Base-by-base conservation (phyloP, 1,284 basidiomycete genomes). In the Athelia sp. region DNA sequence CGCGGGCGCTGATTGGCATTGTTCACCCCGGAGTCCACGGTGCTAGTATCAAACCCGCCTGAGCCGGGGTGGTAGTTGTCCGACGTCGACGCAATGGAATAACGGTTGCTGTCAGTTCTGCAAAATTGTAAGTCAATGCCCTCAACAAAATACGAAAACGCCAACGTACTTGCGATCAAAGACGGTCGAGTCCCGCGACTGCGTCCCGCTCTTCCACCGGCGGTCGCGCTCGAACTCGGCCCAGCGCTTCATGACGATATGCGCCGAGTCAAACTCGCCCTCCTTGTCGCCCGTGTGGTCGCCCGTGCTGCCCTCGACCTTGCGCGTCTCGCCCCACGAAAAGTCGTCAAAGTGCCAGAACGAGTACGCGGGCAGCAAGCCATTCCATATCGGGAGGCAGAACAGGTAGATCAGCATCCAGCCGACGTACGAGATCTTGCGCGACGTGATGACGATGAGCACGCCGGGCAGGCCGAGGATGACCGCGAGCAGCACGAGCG, bases 331-430 rank as follows among this genome's bases (percentile, higher is more conserved):
- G 81, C 94, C 96, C 95, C 94, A 98, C 65, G 87, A 87, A 72
- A 98, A 98, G 70, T 97, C 94, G 67, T 98, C 95, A 93, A 98
- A 97, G 67, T 91, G 91, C 96, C 96, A 99, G 85, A 98, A 98
- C 1, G 94, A 96, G 70, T 98, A 98, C 45, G 98, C 72, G 0
- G 96, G 96, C n/a, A 99, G 73, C 81, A 97, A 89, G 82, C 98
- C 98, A 59, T 89, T 92, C 79, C 95, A 98, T 29, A 98, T 74
- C 3, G 95, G 95, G 63, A 91, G 93, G 47, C 90, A 92, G 48
- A 90, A 58, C 50, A 98, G 79, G 67, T 98, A 99, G 52, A 98
- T 91, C 43, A 99, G 74, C 86, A 98, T 90, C 96, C 96, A 98
- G 14, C 96, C 96, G 26, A 98, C 82, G 48, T 98, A 81, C 90